These are phyloP conservation scores for Trichoderma arundinaceum DNA, from an alignment of 2,329 filamentous ascomycete species.

Conservation along the genomic window DNA sequence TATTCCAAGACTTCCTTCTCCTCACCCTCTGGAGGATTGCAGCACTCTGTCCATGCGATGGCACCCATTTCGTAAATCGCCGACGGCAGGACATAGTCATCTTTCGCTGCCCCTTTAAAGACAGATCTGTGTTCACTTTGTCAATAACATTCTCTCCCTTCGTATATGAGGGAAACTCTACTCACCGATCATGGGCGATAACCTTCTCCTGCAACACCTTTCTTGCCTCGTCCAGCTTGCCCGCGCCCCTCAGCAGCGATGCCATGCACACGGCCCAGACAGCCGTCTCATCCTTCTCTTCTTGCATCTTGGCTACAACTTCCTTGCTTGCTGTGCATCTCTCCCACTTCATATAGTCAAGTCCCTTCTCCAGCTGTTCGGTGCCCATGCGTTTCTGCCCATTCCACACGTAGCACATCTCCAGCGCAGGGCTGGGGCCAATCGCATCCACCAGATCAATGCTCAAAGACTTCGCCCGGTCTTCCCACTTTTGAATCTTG, in stretches of 20 bases:
- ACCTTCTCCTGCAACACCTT: conserved; percentile 67
- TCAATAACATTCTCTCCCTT: neutral
- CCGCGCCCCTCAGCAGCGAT: conserved; percentile 68
- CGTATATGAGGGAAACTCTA: neutral
- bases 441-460: conserved; percentile 79
- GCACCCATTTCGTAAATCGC: conserved; percentile 88
- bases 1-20: conserved; percentile 45
- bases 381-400: conserved; percentile 80
- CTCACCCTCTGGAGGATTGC: conserved; percentile 44
- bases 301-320: conserved; percentile 53
- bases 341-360: conserved; percentile 67
- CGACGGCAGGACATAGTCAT: conserved; percentile 74
- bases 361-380: conserved; percentile 66
- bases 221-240: conserved; percentile 68
- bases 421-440: conserved; percentile 78
- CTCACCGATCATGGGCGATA: conserved; percentile 66
- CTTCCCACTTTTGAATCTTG: conserved; percentile 89
- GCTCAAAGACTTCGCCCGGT: conserved; percentile 69
- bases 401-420: conserved; percentile 96
- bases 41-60: conserved; percentile 75
- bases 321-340: conserved; percentile 60
- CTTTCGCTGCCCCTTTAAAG: conserved; percentile 66
- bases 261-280: conserved; percentile 71
- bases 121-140: conserved; percentile 45
- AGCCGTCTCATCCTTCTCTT: conserved; percentile 64